A percentile compares a stretch with the other conserved stretches of the same genome.
These are phyloP conservation scores for Allantophomopsis lycopodina DNA, from an alignment of 2,329 filamentous ascomycete species.

Conservation along the genomic window DNA sequence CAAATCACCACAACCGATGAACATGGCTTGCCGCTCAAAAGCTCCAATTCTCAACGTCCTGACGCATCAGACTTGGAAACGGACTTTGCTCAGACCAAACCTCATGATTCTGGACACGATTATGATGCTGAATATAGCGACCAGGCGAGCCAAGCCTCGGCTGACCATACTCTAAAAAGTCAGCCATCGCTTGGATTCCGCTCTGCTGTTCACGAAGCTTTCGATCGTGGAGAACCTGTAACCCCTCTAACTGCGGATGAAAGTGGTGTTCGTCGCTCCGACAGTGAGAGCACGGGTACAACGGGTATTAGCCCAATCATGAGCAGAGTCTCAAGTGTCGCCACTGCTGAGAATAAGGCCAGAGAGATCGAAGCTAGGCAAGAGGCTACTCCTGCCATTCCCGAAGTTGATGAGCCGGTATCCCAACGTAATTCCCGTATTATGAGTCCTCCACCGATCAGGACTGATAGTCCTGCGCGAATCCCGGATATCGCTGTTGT, in stretches of 20 bases:
- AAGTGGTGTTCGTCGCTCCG: conserved; percentile 38
- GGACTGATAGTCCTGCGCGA: conserved; percentile 36
- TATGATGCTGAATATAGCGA: too few species aligned
- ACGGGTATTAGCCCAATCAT: conserved; percentile 49
- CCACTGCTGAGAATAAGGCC: conserved; percentile 13
- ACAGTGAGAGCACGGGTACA: conserved; percentile 42
- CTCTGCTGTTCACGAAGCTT: conserved; percentile 50
- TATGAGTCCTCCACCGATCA: conserved; percentile 16
- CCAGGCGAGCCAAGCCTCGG: neutral
- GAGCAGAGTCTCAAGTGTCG: conserved; percentile 32
- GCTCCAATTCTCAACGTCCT: conserved; percentile 17
- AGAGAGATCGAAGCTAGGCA: conserved; percentile 23
- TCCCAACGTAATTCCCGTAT: conserved; percentile 9
- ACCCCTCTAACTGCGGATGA: conserved; percentile 32
- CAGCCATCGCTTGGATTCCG: conserved; percentile 39
- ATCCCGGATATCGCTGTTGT: conserved; percentile 34
- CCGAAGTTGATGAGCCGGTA: conserved; percentile 30
- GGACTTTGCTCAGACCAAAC: conserved; percentile 26
- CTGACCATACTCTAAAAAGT: conserved; percentile 26
- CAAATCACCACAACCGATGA: too few species aligned
- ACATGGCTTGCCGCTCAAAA: conserved; percentile 5
- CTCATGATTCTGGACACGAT: conserved; percentile 3
- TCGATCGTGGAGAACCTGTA: conserved; percentile 41
- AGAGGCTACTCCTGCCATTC: conserved; percentile 33
- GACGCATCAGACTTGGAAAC: conserved; percentile 45